Percentiles rank a stretch among this genome's conserved stretches.
Conservation (phyloP, 352 stramenopile species). For the Globisporangium barbulae region DNA sequence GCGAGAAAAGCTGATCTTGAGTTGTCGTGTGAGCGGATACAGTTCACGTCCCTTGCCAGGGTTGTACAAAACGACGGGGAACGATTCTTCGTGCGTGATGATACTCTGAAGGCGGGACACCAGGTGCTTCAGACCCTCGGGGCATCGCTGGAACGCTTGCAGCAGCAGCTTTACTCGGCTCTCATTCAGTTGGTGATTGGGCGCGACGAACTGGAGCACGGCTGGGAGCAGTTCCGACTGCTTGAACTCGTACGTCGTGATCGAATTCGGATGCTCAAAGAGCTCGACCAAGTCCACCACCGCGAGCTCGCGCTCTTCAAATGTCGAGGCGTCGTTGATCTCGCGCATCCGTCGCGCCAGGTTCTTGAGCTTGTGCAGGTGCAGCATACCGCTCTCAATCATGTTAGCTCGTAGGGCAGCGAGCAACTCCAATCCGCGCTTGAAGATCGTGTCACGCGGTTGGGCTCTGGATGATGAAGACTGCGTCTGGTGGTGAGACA, state of each 20-base stretch:
- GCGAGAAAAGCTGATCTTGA: slow-evolving; percentile 46
- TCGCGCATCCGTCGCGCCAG: slow-evolving; percentile 56
- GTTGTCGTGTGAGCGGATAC: slow-evolving; percentile 67
- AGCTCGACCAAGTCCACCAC: slow-evolving; percentile 73
- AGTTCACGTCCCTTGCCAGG: slow-evolving; percentile 68
- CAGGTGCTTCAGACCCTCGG: slow-evolving; percentile 51
- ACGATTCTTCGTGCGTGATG: slow-evolving; percentile 70
- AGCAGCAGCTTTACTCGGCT: slow-evolving; percentile 32
- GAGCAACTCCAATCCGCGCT: slow-evolving; percentile 44
- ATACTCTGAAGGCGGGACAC: slow-evolving; percentile 64
- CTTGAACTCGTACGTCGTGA: slow-evolving; percentile 85
- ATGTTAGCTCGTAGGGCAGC: slow-evolving; percentile 60
- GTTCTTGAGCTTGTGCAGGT: slow-evolving; percentile 74
- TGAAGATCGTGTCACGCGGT: slow-evolving; percentile 50
- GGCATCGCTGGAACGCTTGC: slow-evolving; percentile 42
- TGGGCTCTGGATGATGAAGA: slow-evolving; percentile 5
- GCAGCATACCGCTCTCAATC: slow-evolving; percentile 72
- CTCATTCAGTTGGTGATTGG: slow-evolving; percentile 31
- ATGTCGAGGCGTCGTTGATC: slow-evolving; percentile 22
- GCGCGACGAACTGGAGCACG: slow-evolving; percentile 51
- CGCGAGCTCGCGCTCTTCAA: slow-evolving; percentile 45
- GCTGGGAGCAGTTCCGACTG: slow-evolving; percentile 71
- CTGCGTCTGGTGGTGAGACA: slow-evolving; percentile 14
- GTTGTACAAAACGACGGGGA: slow-evolving; percentile 61
- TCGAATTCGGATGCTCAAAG: slow-evolving; percentile 69